Percentiles rank a stretch among this genome's conserved stretches.
These are phyloP conservation scores for Colletotrichum filicis DNA, from an alignment of 2,329 filamentous ascomycete genomes.

Conservation along the genomic window DNA sequence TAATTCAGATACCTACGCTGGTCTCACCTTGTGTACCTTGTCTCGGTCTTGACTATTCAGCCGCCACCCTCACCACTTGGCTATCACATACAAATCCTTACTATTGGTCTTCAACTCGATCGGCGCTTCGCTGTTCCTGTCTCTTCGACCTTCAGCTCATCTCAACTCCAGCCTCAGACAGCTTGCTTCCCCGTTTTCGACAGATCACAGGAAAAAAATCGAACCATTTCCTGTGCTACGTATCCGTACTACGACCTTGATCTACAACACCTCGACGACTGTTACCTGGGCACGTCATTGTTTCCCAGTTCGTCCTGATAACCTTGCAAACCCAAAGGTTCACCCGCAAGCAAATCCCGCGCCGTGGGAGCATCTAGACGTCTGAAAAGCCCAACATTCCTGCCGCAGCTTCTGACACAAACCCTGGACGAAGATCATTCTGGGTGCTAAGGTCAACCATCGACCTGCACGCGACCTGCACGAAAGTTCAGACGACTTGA, in stretches of 20 bases:
- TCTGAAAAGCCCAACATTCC: constrained; percentile 24
- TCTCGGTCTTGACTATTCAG: constrained; percentile 22
- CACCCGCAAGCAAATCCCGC: not conserved
- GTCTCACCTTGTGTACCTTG: constrained; percentile 21
- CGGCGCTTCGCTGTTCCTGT: not conserved
- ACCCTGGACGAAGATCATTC: constrained; percentile 33
- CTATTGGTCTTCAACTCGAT: not conserved
- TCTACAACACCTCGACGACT: not conserved
- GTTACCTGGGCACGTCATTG: constrained; percentile 9
- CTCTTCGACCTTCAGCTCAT: constrained; percentile 7
- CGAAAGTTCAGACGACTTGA: constrained; percentile 33
- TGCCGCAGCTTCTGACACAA: constrained; percentile 25
- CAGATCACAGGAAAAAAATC: not conserved
- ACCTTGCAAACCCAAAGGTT: not conserved
- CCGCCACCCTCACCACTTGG: constrained; percentile 19
- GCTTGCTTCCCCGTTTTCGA: not conserved
- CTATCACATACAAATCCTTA: not conserved
- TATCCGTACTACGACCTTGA: not conserved
- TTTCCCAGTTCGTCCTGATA: constrained; percentile 18
- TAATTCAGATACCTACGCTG: constrained; percentile 14
- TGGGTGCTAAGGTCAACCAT: constrained; percentile 6
- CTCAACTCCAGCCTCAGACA: not conserved
- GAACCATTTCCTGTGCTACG: not conserved
- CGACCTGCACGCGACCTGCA: not conserved
- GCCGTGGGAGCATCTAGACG: not conserved